phyloP scores from a whole-genome alignment of 2,329 filamentous ascomycete species.

The Fusarium sublunatum region DNA sequence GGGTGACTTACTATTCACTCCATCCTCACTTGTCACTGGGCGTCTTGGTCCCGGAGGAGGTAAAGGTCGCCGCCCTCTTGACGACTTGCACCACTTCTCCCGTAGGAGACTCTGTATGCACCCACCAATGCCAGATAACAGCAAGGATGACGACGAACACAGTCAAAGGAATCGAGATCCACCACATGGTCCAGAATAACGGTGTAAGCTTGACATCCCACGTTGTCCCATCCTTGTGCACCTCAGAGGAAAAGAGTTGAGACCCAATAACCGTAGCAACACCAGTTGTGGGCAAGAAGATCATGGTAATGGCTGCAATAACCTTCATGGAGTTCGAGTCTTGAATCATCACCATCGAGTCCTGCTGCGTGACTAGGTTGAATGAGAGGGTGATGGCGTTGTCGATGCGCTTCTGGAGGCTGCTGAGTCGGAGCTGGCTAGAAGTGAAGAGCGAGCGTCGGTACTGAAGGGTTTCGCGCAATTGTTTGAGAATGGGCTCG shows the following conservation, averaged over 20 bases:
- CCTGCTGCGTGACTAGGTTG: conserved; percentile 53
- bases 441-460: conserved; percentile 51
- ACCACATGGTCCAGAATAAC: conserved; percentile 48
- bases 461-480: conserved; percentile 48
- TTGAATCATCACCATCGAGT: conserved; percentile 50
- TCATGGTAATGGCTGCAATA: conserved; percentile 52
- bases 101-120: conserved; percentile 36
- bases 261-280: conserved; percentile 50
- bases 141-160: conserved; percentile 42
- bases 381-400: conserved; percentile 52
- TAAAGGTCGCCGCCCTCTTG: conserved; percentile 41
- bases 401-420: conserved; percentile 51
- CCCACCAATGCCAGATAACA: conserved; percentile 48
- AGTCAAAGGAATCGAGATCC: conserved; percentile 48
- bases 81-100: conserved; percentile 38
- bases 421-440: conserved; percentile 50
- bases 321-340: conserved; percentile 54
- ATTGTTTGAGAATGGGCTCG: conserved; percentile 40
- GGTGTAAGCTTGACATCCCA: conserved; percentile 45
- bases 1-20: background rate
- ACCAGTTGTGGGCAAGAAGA: conserved; percentile 53
- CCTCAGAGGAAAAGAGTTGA: conserved; percentile 43
- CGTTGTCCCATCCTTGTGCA: conserved; percentile 24
- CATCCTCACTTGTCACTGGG: conserved; percentile 4
- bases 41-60: conserved; percentile 21